Evolutionary conservation across 352 stramenopile species (phyloP).

Genomic region (Phytophthora litchii): DNA sequence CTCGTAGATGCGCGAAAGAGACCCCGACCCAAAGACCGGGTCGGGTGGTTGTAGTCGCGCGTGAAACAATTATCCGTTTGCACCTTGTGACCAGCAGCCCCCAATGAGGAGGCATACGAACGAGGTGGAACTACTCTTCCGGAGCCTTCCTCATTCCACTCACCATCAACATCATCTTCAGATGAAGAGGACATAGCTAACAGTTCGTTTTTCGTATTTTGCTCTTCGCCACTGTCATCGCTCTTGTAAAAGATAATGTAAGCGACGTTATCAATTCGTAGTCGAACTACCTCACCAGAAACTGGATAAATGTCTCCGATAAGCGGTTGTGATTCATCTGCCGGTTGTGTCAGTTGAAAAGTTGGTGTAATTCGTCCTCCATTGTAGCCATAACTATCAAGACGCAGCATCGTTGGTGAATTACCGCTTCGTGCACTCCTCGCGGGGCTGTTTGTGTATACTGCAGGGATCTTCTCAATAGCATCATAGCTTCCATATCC

Average conservation of each 20-base stretch:
- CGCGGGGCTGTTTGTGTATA: constrained; percentile 38
- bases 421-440: constrained; percentile 40
- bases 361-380: constrained; percentile 67
- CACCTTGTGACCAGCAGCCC: constrained; percentile 85
- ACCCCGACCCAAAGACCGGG: constrained; percentile 75
- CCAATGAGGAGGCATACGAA: constrained; percentile 81
- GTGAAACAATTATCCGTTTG: constrained; percentile 88
- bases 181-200: constrained; percentile 57
- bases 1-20: constrained; percentile 87
- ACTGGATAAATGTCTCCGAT: constrained; percentile 74
- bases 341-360: constrained; percentile 52
- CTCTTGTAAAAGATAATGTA: constrained; percentile 92
- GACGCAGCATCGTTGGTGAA: constrained; percentile 36
- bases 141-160: constrained; percentile 46
- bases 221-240: constrained; percentile 54
- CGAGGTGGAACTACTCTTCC: constrained; percentile 46
- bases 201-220: constrained; percentile 45
- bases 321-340: constrained; percentile 68
- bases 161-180: constrained; percentile 46
- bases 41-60: constrained; percentile 79
- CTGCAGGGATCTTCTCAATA: constrained; percentile 38
- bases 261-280: constrained; percentile 75
- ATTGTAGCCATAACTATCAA: constrained; percentile 42
- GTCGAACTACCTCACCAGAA: constrained; percentile 71
- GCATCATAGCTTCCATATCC: constrained; percentile 50